A percentile compares a stretch with the other conserved stretches of the same genome.
Conservation (phyloP, 2,329 filamentous ascomycete species). For the Aspergillus eucalypticola region DNA sequence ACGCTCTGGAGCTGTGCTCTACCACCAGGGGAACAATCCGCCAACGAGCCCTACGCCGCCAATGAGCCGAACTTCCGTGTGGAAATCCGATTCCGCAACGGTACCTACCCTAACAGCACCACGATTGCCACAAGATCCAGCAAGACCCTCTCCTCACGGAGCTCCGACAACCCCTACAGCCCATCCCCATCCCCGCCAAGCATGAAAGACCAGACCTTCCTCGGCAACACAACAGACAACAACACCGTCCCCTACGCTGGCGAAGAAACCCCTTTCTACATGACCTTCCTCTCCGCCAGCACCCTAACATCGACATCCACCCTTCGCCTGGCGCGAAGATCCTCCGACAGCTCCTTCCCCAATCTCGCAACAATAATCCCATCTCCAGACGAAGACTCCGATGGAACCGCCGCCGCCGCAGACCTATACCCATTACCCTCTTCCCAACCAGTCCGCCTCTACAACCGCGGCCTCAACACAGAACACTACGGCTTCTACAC, state of each 20-base stretch:
- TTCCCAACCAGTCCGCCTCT: conserved; percentile 78
- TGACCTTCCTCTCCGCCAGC: conserved; percentile 62
- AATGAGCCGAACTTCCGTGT: conserved; percentile 78
- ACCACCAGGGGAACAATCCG: conserved; percentile 72
- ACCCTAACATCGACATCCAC: conserved; percentile 41
- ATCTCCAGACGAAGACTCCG: conserved; percentile 59
- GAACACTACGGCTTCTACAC: conserved; percentile 95
- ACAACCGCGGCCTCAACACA: conserved; percentile 73
- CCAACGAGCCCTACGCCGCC: conserved; percentile 62
- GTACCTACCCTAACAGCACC: conserved; percentile 62
- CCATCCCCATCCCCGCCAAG: conserved; percentile 51
- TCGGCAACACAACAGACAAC: conserved; percentile 82
- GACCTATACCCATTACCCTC: conserved; percentile 68
- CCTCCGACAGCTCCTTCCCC: conserved; percentile 31
- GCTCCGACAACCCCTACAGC: conserved; percentile 40
- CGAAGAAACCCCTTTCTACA: conserved; percentile 85
- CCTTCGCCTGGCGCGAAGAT: conserved; percentile 39
- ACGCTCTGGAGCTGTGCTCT: conserved; percentile 85
- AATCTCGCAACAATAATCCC: conserved; percentile 62
- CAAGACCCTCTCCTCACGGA: conserved; percentile 20
- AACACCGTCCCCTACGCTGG: conserved; percentile 72
- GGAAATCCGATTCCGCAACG: conserved; percentile 66
- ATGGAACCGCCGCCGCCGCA: conserved; percentile 73
- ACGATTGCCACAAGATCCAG: conserved; percentile 48
- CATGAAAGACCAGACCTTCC: conserved; percentile 71